Evolutionary conservation across 306 rosid species (phyloP).

Genomic region (Herpetospermum pedunculosum): DNA sequence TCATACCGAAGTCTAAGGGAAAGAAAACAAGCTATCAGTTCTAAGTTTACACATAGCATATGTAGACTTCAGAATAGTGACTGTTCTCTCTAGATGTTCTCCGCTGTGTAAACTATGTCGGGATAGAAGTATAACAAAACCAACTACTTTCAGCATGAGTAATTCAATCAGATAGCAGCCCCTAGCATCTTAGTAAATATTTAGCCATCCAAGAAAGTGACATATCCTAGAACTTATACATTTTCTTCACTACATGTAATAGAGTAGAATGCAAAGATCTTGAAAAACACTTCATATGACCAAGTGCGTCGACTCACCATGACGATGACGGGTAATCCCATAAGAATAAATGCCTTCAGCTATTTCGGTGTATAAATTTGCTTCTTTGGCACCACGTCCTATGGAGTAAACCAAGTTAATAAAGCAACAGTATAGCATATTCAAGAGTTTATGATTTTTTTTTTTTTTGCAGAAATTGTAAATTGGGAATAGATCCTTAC

Average conservation of each 20-base stretch:
- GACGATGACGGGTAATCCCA: conserved; percentile 89
- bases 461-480: conserved; percentile 3
- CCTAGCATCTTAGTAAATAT: not conserved
- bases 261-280: not conserved
- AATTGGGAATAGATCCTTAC: conserved; percentile 31
- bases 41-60: not conserved
- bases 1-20: not conserved
- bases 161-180: not conserved
- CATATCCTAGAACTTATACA: not conserved
- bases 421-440: not conserved
- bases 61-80: not conserved
- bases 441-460: not conserved
- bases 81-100: not conserved
- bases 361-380: conserved; percentile 73
- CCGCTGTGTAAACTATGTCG: not conserved
- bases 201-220: not conserved
- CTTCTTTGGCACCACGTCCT: conserved; percentile 84
- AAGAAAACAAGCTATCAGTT: not conserved
- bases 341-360: conserved; percentile 78
- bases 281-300: not conserved
- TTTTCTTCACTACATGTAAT: not conserved
- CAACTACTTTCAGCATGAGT: not conserved
- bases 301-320: conserved; percentile 35
- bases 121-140: not conserved
- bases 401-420: conserved; percentile 25